Conservation (phyloP, 2,329 filamentous ascomycete genomes). For the Pyrenochaeta sp. region DNA sequence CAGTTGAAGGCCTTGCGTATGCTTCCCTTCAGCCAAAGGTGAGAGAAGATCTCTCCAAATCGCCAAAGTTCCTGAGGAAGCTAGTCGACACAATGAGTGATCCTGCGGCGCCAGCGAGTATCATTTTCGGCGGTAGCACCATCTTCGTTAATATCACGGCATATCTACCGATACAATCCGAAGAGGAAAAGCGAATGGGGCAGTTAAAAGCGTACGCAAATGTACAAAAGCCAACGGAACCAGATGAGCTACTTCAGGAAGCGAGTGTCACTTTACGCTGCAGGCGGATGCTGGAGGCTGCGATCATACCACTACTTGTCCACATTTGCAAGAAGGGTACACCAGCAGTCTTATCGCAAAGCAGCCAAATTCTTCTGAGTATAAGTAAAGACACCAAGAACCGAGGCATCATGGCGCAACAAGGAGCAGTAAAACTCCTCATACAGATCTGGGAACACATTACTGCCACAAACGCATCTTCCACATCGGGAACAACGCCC, state of each 20-base stretch:
- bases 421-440: constrained; percentile 89
- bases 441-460: constrained; percentile 73
- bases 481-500: constrained; percentile 49
- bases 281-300: constrained; percentile 78
- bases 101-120: constrained; percentile 56
- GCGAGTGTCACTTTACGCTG: constrained; percentile 78
- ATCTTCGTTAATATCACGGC: constrained; percentile 85
- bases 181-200: constrained; percentile 90
- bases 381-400: constrained; percentile 77
- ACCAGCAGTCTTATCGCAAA: constrained; percentile 72
- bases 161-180: constrained; percentile 78
- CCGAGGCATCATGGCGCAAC: constrained; percentile 83
- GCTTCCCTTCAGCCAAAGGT: constrained; percentile 84
- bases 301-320: constrained; percentile 78
- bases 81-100: constrained; percentile 68
- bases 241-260: constrained; percentile 77
- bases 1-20: constrained; percentile 91
- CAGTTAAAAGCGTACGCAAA: constrained; percentile 96
- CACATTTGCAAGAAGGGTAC: constrained; percentile 77
- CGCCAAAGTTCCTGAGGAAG: constrained; percentile 71
- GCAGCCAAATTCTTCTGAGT: constrained; percentile 77
- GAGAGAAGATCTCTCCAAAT: constrained; percentile 79
- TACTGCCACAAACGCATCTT: constrained; percentile 47
- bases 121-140: constrained; percentile 85
- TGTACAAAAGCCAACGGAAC: constrained; percentile 69